Percentiles rank a stretch among this genome's conserved stretches.
These are phyloP conservation scores for Penicillium paradoxum DNA, from an alignment of 495 filamentous ascomycete species.

Conservation along the genomic window DNA sequence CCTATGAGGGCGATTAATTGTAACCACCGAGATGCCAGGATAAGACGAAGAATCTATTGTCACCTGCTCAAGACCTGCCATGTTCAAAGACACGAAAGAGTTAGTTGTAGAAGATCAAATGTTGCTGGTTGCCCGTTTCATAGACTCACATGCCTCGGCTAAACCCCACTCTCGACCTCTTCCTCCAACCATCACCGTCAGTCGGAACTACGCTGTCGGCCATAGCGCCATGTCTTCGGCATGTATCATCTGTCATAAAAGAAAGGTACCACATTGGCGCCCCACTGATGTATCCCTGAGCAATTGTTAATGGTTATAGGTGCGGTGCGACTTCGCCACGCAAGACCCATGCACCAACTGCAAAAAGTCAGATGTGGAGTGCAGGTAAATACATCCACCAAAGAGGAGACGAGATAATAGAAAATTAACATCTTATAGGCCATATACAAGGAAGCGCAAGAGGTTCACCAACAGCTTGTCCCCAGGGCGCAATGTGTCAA, in stretches of 20 bases:
- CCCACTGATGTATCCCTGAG: neutral
- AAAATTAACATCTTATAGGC: conserved; percentile 7
- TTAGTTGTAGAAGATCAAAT: neutral
- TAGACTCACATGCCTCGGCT: conserved; percentile 15
- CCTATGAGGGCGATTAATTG: conserved; percentile 36
- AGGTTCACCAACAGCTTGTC: conserved; percentile 28
- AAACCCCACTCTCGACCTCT: conserved; percentile 15
- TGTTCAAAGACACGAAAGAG: neutral
- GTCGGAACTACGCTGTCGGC: neutral
- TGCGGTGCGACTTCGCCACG: conserved; percentile 25
- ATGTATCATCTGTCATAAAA: conserved; percentile 29
- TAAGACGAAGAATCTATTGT: conserved; percentile 12
- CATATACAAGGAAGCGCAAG: conserved; percentile 28
- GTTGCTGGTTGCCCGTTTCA: neutral
- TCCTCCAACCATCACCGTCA: conserved; percentile 12
- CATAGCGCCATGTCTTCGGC: conserved; percentile 22
- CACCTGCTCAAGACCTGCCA: conserved; percentile 6
- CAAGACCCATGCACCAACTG: conserved; percentile 30
- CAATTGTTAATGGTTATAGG: conserved; percentile 9
- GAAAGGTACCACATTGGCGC: conserved; percentile 15
- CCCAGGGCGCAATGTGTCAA: conserved; percentile 13
- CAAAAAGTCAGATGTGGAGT: conserved; percentile 25
- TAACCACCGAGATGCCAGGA: conserved; percentile 39
- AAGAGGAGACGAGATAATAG: neutral
- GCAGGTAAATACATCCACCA: conserved; percentile 15